Conservation (phyloP, 768 basidiomycete species). For the Lactifluus echinatus region DNA sequence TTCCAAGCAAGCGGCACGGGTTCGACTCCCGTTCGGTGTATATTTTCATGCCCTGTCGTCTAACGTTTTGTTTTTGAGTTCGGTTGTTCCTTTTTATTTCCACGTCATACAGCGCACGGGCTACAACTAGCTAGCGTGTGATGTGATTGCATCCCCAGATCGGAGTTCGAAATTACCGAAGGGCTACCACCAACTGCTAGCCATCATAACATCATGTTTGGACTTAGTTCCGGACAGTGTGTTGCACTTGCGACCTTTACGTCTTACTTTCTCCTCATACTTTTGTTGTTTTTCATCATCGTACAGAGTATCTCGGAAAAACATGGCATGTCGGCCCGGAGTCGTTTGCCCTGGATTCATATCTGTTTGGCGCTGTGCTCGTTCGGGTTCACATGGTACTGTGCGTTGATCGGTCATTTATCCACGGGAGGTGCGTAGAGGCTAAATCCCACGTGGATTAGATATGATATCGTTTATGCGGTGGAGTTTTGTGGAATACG, state of each 20-base stretch:
- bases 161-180: no score
- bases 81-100: no score
- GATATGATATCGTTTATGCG: slow-evolving; percentile 43
- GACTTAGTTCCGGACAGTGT: neutral
- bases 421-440: neutral
- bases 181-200: no score
- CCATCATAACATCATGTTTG: neutral
- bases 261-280: slow-evolving; percentile 32
- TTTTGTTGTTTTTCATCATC: slow-evolving; percentile 26
- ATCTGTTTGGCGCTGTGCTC: slow-evolving; percentile 29
- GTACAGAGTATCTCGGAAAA: slow-evolving; percentile 13
- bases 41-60: neutral
- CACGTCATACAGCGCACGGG: no score
- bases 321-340: neutral
- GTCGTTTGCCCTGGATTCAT: slow-evolving; percentile 24
- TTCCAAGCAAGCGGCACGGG: slow-evolving; percentile 29
- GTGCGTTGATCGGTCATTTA: slow-evolving; percentile 28
- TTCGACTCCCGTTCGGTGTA: slow-evolving; percentile 26
- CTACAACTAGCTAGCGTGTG: no score
- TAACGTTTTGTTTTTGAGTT: neutral
- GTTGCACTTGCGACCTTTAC: slow-evolving; percentile 26
- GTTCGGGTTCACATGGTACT: slow-evolving; percentile 42
- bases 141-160: no score
- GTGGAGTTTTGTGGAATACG: slow-evolving; percentile 51
- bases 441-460: slow-evolving; percentile 13